Percentiles rank a stretch among this genome's conserved stretches.
Conservation (phyloP, 2,329 filamentous ascomycete genomes). For the Leptographium wingfieldii region DNA sequence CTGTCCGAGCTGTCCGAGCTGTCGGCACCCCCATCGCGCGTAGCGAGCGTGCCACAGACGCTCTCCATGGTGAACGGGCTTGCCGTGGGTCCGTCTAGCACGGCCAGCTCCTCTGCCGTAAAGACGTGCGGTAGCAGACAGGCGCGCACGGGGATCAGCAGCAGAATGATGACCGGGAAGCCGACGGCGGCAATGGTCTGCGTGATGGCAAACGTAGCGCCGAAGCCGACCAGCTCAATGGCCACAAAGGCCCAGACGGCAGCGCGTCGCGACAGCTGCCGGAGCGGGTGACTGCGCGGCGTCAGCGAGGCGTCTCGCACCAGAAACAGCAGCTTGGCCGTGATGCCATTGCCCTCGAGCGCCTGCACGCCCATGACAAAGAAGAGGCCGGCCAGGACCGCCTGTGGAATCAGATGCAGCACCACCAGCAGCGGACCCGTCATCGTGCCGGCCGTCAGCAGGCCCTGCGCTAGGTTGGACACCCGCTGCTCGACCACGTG, state of each 20-base stretch:
- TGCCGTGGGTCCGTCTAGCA: constrained; percentile 62
- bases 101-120: constrained; percentile 42
- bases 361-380: constrained; percentile 78
- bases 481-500: constrained; percentile 68
- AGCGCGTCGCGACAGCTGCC: constrained; percentile 42
- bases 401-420: constrained; percentile 66
- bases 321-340: constrained; percentile 59
- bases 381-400: constrained; percentile 68
- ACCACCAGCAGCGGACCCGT: constrained; percentile 60
- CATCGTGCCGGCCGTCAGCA: constrained; percentile 71
- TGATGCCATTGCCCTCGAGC: constrained; percentile 65
- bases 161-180: constrained; percentile 62
- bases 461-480: constrained; percentile 65
- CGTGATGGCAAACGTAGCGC: constrained; percentile 69
- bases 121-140: constrained; percentile 52
- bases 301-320: constrained; percentile 52
- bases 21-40: constrained; percentile 19
- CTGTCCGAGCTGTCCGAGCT: neutral
- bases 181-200: constrained; percentile 72
- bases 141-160: constrained; percentile 54
- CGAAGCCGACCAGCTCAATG: constrained; percentile 58
- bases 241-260: constrained; percentile 62
- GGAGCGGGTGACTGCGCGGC: constrained; percentile 42
- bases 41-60: constrained; percentile 43
- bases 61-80: constrained; percentile 66